Base-by-base conservation (phyloP, 345 rosid genomes). In the Passiflora organensis region DNA sequence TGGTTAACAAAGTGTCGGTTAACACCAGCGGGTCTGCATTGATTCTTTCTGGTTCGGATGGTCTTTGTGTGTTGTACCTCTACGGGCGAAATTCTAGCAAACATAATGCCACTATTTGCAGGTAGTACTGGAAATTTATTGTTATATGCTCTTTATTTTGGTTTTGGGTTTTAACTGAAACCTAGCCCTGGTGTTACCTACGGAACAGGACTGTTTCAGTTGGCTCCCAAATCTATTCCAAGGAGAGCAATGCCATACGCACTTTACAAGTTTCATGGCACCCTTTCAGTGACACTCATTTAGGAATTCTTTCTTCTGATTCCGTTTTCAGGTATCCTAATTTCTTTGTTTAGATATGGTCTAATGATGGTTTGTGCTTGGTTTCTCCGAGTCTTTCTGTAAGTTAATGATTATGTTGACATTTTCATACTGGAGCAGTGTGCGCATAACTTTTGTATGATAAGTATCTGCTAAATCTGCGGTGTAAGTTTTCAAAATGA, bases 201-300 rank as follows among this genome's bases (percentile, higher is more conserved):
- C 86, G 89, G 99, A 86, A 83, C 86, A 94, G 99, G 86, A 83
- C 86, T 46, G 82, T 87, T 67, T 68, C 76, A n/a, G 13, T 87
- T 71, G 95, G 93, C 65, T 78, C 88, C 47, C 85, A 76, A 51
- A 64, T 82, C 10, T 89, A 80, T 78, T 76, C 68, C 20, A 68
- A 67, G 55, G 80, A 82, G 55, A 63, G 72, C 66, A 80, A 78
- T 75, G 72, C 58, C n/a, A 75, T 79, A 63, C 75, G 77, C 55
- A 70, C 64, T 21, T 78, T 84, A 24, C 83, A 78, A 79, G 85
- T 74, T 53, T 78, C 63, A 5, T 87, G 99, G 99, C 97, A 94
- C 60, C 97, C 89, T 37, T 85, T 69, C 61, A 89, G 96, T 60
- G 83, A 80, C 43, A 71, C 76, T 22, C 96, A 89, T 83, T 51